Evolutionary conservation across 228 moss, liverwort and hornwort genomes (phyloP), one percentile per base, ranked within the genome.

Genomic region (Sphagnum fallax): DNA sequence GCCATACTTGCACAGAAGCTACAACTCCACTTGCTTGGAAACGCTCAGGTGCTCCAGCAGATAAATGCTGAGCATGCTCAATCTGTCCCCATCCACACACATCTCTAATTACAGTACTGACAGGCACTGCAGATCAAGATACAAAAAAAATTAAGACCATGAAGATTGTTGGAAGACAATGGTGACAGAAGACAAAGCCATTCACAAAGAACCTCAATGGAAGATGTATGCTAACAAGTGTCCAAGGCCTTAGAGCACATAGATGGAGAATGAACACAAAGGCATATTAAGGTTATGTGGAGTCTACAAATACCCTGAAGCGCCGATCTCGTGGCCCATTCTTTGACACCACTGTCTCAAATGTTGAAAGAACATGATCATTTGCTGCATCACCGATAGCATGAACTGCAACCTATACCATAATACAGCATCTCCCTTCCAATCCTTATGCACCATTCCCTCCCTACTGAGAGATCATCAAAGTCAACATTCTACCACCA

Each of bases 371-470:
- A 78, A 95, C 73, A 67, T 70, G 78, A 74, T 95, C 95, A 66
- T 89, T 76, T 63, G 95, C 92, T 58, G 95, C 95, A 77, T 95
- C 95, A 3, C 95, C 95, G 61, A 95, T 95, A 6, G 81, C 84
- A 81, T 95, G 95, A 63, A 92, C 79, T 73, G 95, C 95, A 71
- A 92, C 80, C 92, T 92, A 68, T 71, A 77, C 4, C 15, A 52
- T 7, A 60, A 51, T 5, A 18, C 32, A 53, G 4, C 16, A 1
- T 13, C 5, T 10, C 57, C 57, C 16, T 1, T 8, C 55, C 55
- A 8, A 12, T 55, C 55, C 8, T 55, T 55, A 8, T 55, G 5
- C 5, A 60, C 66, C 57, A 9, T 60, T 65, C 50, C 16, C 65
- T 51, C 57, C 6, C 50, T 70, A 92, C 89, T 90, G 92, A 92